Base-by-base conservation (phyloP, 2,329 filamentous ascomycete genomes). In the Fusarium albidum region DNA sequence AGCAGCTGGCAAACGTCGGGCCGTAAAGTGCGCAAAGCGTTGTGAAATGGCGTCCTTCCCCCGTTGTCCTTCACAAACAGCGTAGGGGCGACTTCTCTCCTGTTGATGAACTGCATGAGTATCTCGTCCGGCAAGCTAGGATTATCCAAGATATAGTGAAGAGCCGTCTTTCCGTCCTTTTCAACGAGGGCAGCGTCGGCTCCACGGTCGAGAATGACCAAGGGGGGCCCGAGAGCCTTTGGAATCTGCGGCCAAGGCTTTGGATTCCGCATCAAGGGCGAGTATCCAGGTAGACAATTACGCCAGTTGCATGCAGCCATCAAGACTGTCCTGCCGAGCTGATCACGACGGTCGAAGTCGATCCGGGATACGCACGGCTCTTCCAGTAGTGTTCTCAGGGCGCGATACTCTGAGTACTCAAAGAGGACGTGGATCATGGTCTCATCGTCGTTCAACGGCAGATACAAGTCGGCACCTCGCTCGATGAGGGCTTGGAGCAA, bases 91-190 rank as follows among this genome's bases (percentile, higher is more conserved):
- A 65, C 52, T 21, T 61, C 56, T 11, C 32, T 5, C 9, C 52
- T 52, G 13, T 56, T 31, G 21, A 63, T 49, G 9, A 66, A 66
- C 1, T 63, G n/a, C 2, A 57, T 1, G 1, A 61, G 15, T 9
- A 59, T 27, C 2, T 41, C 40, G 7, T 61, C 49, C 3, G 61
- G 47, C 2, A 57, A 28, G 1, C 10, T 15, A 13, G 28, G n/a
- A 34, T 66, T 66, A 7, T 55, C n/a, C 21, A 65, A 11, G 7
- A 66, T 8, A 15, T 65, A 50, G 29, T 66, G 59, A 3, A 66
- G 41, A 3, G 64, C 63, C 8, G 63, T 61, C 26, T 52, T 59
- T 3, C 64, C 63, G 4, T 31, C 18, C 2, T 51, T 5, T 7
- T 66, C 64, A 25, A 37, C 21, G 8, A 63, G 17, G 2, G 50